phyloP scores from a whole-genome alignment of 2,329 filamentous ascomycete species.

The Chrysosporium keratinophilum region DNA sequence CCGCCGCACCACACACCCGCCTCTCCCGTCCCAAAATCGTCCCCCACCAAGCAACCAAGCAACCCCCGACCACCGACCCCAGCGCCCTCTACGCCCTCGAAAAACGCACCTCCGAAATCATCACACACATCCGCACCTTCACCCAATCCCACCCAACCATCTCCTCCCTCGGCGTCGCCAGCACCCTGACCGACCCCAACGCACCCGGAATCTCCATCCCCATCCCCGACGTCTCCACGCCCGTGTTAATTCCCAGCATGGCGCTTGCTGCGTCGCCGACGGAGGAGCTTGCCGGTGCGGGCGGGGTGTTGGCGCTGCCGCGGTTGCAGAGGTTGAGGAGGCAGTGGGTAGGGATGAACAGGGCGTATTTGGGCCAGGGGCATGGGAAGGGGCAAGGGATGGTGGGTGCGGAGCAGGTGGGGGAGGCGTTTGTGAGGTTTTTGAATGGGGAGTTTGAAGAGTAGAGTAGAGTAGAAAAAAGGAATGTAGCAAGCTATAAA shows the following conservation, averaged over 20 bases:
- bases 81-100: constrained; percentile 37
- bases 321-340: constrained; percentile 35
- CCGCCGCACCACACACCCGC: constrained; percentile 8
- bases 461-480: no score
- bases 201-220: constrained; percentile 26
- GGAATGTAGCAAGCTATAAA: no score
- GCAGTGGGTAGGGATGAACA: constrained; percentile 40
- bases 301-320: constrained; percentile 33
- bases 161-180: constrained; percentile 23
- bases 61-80: constrained; percentile 31
- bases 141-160: constrained; percentile 32
- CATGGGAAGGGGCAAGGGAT: constrained; percentile 28
- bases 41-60: constrained; percentile 36
- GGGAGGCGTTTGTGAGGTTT: constrained; percentile 39
- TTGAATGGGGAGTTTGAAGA: constrained; percentile 37
- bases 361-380: constrained; percentile 30
- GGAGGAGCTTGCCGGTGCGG: constrained; percentile 35
- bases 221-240: constrained; percentile 24
- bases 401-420: constrained; percentile 28
- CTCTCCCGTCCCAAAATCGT: constrained; percentile 17
- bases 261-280: constrained; percentile 30
- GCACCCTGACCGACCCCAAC: constrained; percentile 4
- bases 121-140: constrained; percentile 34
- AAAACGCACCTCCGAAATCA: constrained; percentile 34
- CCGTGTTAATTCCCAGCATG: constrained; percentile 31